Evolutionary conservation across 169 alveolate genomes (phyloP).

Genomic region (Cytauxzoon felis): DNA sequence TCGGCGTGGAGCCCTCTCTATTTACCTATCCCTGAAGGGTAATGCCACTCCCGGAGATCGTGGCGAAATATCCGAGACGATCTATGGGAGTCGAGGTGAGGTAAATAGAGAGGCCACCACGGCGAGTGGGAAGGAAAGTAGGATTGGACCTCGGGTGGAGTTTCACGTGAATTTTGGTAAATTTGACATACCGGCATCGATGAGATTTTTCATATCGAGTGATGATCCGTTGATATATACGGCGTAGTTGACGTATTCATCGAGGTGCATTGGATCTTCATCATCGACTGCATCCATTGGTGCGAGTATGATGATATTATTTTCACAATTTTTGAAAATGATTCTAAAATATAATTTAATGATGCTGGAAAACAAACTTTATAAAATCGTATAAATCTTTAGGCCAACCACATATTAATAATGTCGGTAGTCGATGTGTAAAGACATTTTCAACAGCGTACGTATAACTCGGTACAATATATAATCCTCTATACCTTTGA

Average conservation of each 20-base stretch:
- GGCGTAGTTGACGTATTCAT: conserved; percentile 33
- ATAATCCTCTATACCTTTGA: conserved; percentile 20
- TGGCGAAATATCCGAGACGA: too few relatives aligned
- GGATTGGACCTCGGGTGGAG: conserved; percentile 34
- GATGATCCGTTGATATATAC: conserved; percentile 73
- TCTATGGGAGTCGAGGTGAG: too few relatives aligned
- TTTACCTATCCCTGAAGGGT: too few relatives aligned
- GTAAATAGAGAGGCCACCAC: too few relatives aligned
- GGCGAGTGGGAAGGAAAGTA: conserved; percentile 38
- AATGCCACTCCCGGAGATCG: too few relatives aligned
- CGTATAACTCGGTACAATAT: conserved; percentile 11
- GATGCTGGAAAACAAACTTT: conserved; percentile 19
- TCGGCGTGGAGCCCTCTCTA: too few relatives aligned
- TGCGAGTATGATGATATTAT: conserved; percentile 61
- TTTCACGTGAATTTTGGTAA: too few relatives aligned
- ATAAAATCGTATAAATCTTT: conserved; percentile 59
- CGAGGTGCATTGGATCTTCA: conserved; percentile 30
- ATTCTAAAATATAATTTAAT: not conserved
- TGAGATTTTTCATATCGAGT: conserved; percentile 49
- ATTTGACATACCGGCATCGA: conserved; percentile 54
- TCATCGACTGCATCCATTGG: conserved; percentile 54
- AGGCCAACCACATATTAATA: conserved; percentile 74
- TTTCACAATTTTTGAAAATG: conserved; percentile 37
- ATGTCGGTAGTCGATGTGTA: conserved; percentile 17
- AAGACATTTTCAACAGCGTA: conserved; percentile 10